Evolutionary conservation across 257 asterid genomes (phyloP), one percentile per base, ranked within the genome.

Genomic region (Fraxinus anomala): DNA sequence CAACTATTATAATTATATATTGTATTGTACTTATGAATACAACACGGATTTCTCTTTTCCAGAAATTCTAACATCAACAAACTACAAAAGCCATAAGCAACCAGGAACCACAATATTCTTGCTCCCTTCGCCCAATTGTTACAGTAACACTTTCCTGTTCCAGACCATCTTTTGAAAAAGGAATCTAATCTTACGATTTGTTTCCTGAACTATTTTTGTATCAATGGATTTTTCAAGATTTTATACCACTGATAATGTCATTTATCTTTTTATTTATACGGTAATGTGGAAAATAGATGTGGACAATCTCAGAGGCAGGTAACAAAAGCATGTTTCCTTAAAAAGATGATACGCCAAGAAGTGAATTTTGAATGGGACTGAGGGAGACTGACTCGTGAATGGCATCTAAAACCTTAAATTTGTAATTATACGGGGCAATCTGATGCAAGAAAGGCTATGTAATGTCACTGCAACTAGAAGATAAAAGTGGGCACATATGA

Each of bases 391-490:
- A 56, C 4, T 56, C 65, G 2, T 54, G 65, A 54, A 54, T 10
- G 26, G 26, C 28, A 56, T n/a, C 26, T 2, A 56, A 56, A 56
- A 56, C 12, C 65, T 56, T 19, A 56, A 8, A 17, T 56, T 56
- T 2, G 24, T 56, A 16, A 16, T 47, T 47, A 47, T 5, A 47
- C 17, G 1, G 2, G 59, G 59, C 6, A 1, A 56, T 68, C n/a
- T 21, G 74, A 70, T 19, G 10, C 26, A 70, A 24, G 34, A 26
- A 33, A 56, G 70, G 66, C 63, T 73, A 26, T 37, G 61, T 65
- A 39, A 63, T 39, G 75, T 61, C 73, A 69, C 79, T n/a, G 73
- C 47, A 40, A 80, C 24, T n/a, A 74, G 66, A 67, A 75, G 17
- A 72, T 8, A 51, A 24, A 78, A 73, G 63, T 19, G 2, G 63